Evolutionary conservation across 208 protist species (phyloP).

Genomic region (Trypanosoma congolense): DNA sequence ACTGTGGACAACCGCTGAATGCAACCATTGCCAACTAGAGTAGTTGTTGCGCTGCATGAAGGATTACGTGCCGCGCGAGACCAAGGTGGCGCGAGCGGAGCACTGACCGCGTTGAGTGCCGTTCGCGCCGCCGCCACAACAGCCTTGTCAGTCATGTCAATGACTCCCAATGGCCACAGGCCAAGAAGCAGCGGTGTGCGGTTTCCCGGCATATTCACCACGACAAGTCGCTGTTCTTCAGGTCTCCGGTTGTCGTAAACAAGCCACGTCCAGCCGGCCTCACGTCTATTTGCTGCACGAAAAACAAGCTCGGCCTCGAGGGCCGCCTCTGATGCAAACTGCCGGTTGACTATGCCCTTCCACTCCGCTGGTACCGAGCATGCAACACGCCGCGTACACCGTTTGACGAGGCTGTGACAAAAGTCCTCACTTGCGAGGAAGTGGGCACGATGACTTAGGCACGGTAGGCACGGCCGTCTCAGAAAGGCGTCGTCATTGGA

Average conservation of each 20-base stretch:
- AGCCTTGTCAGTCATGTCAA: slow-evolving; percentile 55
- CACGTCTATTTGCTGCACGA: slow-evolving; percentile 32
- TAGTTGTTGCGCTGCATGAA: slow-evolving; percentile 1
- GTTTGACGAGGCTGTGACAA: slow-evolving; percentile 43
- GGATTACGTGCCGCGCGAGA: slow-evolving; percentile 54
- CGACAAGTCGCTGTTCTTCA: slow-evolving; percentile 17
- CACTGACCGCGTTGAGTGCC: not conserved
- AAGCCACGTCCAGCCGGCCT: slow-evolving; percentile 63
- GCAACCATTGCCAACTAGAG: not conserved
- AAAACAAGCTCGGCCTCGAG: slow-evolving; percentile 32
- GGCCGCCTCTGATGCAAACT: slow-evolving; percentile 35
- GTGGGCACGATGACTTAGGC: slow-evolving; percentile 54
- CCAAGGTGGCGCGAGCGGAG: slow-evolving; percentile 34
- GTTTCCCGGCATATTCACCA: slow-evolving; percentile 44
- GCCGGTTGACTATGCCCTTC: slow-evolving; percentile 17
- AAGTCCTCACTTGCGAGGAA: slow-evolving; percentile 70
- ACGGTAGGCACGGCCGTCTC: slow-evolving; percentile 44
- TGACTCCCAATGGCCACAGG: slow-evolving; percentile 75
- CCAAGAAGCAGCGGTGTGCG: slow-evolving; percentile 52
- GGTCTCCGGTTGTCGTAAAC: slow-evolving; percentile 34
- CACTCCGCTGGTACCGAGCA: slow-evolving; percentile 24
- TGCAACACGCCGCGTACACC: slow-evolving; percentile 16
- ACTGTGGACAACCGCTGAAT: slow-evolving; percentile 15
- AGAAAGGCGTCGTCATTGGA: slow-evolving; percentile 38
- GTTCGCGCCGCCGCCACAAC: slow-evolving; percentile 27